Evolutionary conservation across 192 early-diverging fungal genomes (phyloP).

Genomic region (Coemansia sp.): DNA sequence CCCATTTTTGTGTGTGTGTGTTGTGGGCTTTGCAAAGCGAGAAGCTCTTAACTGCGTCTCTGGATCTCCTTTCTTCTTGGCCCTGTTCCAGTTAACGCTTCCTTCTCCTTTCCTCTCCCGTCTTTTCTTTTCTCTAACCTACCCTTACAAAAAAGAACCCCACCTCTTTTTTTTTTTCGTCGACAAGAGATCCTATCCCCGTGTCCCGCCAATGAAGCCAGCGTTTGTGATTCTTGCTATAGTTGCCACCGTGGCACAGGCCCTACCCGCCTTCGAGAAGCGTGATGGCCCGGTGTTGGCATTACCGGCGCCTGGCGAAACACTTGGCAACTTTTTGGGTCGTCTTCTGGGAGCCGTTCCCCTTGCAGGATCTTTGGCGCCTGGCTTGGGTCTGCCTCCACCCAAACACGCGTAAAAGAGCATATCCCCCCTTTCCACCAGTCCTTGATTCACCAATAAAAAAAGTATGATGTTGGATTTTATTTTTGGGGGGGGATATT

Average conservation of each 20-base stretch:
- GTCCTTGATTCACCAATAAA: constrained; percentile 1
- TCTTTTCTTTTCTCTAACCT: not conserved
- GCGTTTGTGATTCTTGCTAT: not conserved
- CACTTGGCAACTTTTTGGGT: constrained; percentile 8
- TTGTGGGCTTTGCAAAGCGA: too few relatives aligned
- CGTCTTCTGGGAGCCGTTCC: constrained; percentile 12
- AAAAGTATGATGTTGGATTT: too few relatives aligned
- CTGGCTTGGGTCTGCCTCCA: constrained; percentile 10
- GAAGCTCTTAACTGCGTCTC: too few relatives aligned
- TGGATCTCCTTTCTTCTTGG: too few relatives aligned
- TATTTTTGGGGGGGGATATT: too few relatives aligned
- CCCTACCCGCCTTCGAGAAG: constrained; percentile 7
- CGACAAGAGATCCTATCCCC: not conserved
- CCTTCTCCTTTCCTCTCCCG: not conserved
- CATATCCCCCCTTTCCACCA: not conserved
- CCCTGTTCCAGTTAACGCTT: too few relatives aligned
- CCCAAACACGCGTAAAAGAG: constrained; percentile 16
- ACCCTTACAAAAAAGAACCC: too few relatives aligned
- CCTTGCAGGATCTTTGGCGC: constrained; percentile 8
- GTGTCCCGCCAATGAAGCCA: constrained; percentile 1
- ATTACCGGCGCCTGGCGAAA: constrained; percentile 19
- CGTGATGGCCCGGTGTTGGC: constrained; percentile 19
- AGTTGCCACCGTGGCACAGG: constrained; percentile 1
- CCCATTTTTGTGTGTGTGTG: too few relatives aligned
- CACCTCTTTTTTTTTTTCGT: not conserved